These are phyloP conservation scores for Acanthamoeba royreba DNA, from an alignment of 208 protist genomes.

Conservation along the genomic window DNA sequence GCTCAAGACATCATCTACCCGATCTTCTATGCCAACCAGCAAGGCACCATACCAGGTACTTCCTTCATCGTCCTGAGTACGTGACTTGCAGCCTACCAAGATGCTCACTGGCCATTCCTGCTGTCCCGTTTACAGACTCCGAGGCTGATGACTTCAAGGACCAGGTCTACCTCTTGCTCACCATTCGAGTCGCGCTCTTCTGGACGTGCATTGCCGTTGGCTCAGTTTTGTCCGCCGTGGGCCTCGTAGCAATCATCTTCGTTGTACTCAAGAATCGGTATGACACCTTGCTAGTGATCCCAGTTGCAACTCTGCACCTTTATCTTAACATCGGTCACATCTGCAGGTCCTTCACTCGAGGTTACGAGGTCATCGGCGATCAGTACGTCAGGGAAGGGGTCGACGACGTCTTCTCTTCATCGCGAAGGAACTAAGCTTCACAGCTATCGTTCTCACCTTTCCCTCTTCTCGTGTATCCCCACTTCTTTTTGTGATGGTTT, in stretches of 20 bases:
- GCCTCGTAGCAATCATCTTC: constrained; percentile 5
- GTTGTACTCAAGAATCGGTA: constrained; percentile 42
- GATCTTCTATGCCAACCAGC: constrained; percentile 10
- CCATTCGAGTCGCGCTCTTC: background rate
- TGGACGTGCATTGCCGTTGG: constrained; percentile 18
- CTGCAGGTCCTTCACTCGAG: background rate
- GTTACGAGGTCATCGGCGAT: constrained; percentile 16
- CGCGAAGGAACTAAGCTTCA: background rate
- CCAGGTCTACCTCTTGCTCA: constrained; percentile 12
- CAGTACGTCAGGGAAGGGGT: background rate
- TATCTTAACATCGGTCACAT: background rate
- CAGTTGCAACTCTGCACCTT: background rate
- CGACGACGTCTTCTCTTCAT: background rate
- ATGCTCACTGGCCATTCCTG: no score
- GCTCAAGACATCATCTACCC: constrained; percentile 39
- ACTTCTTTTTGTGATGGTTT: no score
- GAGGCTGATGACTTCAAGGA: background rate
- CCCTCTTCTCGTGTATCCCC: no score
- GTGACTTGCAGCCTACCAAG: background rate
- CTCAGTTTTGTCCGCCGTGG: background rate
- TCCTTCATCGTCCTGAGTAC: background rate
- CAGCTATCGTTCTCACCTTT: background rate
- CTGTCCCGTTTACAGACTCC: background rate
- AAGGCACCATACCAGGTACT: background rate
- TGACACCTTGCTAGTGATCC: background rate